Conservation (phyloP, 306 rosid species). For the Vigna angularis region DNA sequence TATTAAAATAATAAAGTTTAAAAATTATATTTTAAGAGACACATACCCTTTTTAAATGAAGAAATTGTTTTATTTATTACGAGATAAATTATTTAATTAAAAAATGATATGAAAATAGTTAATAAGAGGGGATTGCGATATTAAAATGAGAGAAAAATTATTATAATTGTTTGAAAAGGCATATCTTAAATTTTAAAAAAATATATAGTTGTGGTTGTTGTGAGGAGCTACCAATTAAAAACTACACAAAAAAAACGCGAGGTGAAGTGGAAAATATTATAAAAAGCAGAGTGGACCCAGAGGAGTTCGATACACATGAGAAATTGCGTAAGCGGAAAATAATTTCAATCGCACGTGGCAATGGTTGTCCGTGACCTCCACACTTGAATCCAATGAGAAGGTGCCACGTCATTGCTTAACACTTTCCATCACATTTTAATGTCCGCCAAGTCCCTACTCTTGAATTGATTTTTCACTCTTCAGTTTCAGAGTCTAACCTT, state of each 20-base stretch:
- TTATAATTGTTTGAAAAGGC: no score
- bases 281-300: background rate
- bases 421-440: background rate
- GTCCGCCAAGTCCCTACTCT: background rate
- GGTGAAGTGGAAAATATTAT: background rate
- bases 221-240: no score
- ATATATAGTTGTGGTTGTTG: no score
- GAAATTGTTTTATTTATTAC: no score
- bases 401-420: background rate
- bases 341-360: background rate
- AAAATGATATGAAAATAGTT: no score
- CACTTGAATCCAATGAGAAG: background rate
- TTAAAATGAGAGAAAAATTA: no score
- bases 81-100: no score
- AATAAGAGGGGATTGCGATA: no score
- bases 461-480: background rate
- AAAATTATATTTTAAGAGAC: no score
- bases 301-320: background rate
- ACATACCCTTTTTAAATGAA: no score
- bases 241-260: background rate
- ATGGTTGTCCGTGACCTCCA: background rate
- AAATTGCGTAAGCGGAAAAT: background rate
- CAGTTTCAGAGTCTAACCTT: background rate
- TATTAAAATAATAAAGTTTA: no score
- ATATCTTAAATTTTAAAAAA: no score